Evolutionary conservation across 805 yeast species (phyloP), one percentile per base, ranked within the genome.

Genomic region (Candida corydali): DNA sequence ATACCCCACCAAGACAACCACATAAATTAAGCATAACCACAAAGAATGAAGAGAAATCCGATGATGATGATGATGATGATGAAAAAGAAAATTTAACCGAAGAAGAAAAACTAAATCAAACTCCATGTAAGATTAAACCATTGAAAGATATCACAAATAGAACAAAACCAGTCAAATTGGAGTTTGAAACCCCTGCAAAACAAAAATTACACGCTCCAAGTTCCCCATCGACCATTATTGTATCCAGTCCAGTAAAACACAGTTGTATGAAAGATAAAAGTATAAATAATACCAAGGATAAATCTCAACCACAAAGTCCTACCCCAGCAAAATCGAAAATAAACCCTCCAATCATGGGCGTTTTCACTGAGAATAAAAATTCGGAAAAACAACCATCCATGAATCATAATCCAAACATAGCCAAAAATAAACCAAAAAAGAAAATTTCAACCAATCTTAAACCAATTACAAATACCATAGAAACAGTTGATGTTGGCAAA

Each of bases 171-270:
- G n/a, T 26, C 14, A 38, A 39, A n/a, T 30, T 46, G 26, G 35
- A 33, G 17, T 58, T 57, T 39, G 51, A 50, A 26, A 65, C 70
- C 1, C 70, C 72, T 2, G 57, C 59, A 8, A 61, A 59, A 17
- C 59, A 57, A 9, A 55, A 52, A 14, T 51, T 50, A 15, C 48
- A 42, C 12, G 54, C 56, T 1, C 47, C 44, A 5, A 63, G 70
- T 2, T 65, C 71, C 3, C 73, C 73, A 0, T 61, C 70, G 2
- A 67, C 73, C 1, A 70, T 65, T 8, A 59, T 67, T 4, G 52
- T 66, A 51, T 54, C 63, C 1, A 60, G 65, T 41, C 59, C 58
- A 1, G 40, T 42, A 3, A 54, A 51, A 25, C 15, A 33, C 19
- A 25, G 23, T 24, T 16, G 12, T 5, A 17, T 11, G 6, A 19